Evolutionary conservation across 768 basidiomycete species (phyloP).

Genomic region (Coprinopsis marcescibilis): DNA sequence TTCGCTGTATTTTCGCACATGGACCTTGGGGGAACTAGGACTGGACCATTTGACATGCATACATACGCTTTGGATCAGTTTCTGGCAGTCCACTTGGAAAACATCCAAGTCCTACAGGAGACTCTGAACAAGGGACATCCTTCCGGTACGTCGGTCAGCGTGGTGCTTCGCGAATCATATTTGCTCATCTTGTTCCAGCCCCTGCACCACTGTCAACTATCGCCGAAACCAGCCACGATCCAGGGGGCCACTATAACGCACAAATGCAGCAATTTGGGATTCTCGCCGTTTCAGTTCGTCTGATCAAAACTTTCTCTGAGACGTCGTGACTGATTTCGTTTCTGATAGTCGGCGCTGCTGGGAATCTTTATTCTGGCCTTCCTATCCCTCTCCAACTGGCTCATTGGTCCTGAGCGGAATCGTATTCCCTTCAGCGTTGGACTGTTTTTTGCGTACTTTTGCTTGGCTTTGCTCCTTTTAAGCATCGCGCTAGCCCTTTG

Average conservation of each 20-base stretch:
- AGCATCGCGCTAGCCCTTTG: conserved; percentile 3
- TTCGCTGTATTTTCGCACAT: conserved; percentile 6
- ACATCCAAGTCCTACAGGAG: conserved; percentile 4
- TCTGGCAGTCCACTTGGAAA: conserved; percentile 6
- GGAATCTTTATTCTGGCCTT: conserved; percentile 4
- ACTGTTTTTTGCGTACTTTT: conserved; percentile 7
- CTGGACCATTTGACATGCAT: conserved; percentile 1
- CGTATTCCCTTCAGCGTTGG: conserved; percentile 8
- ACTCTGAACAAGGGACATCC: conserved; percentile 2
- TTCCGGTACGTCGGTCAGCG: not conserved
- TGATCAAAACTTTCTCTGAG: not conserved
- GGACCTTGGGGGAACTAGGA: conserved; percentile 2
- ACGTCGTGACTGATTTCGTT: not conserved
- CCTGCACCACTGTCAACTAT: conserved; percentile 1
- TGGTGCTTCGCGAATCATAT: not conserved
- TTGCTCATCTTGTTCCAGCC: not conserved
- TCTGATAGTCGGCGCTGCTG: not conserved
- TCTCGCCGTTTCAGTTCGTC: not conserved
- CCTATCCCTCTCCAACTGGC: conserved; percentile 1
- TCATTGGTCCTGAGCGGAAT: not conserved
- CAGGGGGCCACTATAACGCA: not conserved
- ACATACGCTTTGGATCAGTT: conserved; percentile 3
- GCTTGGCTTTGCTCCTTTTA: conserved; percentile 1
- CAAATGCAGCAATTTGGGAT: conserved; percentile 4
- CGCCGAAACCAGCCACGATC: not conserved